Percentiles rank a stretch among this genome's conserved stretches.
These are phyloP conservation scores for Podaxis sp. DNA, from an alignment of 768 basidiomycete species.

Conservation along the genomic window DNA sequence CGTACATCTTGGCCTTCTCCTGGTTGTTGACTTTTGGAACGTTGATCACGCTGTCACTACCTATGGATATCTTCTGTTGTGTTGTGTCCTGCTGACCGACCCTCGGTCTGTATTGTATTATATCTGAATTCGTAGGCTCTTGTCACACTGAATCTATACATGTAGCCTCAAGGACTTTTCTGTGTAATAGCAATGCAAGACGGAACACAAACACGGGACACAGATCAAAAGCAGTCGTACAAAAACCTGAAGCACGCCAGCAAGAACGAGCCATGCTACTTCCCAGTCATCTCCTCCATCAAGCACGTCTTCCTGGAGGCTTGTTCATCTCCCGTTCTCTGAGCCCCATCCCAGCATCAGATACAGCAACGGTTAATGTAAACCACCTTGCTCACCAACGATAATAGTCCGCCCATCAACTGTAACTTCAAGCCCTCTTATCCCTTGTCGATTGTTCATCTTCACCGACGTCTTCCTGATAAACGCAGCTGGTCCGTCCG, in stretches of 20 bases:
- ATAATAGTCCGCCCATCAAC: too few species aligned
- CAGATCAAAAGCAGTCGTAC: neutral
- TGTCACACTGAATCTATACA: neutral
- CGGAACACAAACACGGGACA: neutral
- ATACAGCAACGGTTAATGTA: neutral
- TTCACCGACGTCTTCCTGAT: neutral
- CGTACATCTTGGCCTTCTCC: too few species aligned
- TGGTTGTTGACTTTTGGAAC: too few species aligned
- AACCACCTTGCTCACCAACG: neutral
- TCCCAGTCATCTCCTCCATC: neutral
- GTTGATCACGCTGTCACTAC: conserved; percentile 20
- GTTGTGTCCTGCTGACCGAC: neutral
- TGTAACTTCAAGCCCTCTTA: neutral
- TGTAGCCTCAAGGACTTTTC: neutral
- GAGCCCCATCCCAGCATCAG: neutral
- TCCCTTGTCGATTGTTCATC: neutral
- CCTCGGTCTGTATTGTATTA: neutral
- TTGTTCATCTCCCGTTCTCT: neutral
- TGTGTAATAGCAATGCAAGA: neutral
- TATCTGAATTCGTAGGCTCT: neutral
- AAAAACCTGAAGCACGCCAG: neutral
- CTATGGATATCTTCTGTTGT: conserved; percentile 52
- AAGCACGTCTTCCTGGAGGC: neutral
- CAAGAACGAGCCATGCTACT: neutral
- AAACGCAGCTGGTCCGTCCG: neutral